A percentile compares a stretch with the other conserved stretches of the same genome.
Evolutionary conservation across 352 stramenopile genomes (phyloP).

Genomic region (Plasmopara muralis): DNA sequence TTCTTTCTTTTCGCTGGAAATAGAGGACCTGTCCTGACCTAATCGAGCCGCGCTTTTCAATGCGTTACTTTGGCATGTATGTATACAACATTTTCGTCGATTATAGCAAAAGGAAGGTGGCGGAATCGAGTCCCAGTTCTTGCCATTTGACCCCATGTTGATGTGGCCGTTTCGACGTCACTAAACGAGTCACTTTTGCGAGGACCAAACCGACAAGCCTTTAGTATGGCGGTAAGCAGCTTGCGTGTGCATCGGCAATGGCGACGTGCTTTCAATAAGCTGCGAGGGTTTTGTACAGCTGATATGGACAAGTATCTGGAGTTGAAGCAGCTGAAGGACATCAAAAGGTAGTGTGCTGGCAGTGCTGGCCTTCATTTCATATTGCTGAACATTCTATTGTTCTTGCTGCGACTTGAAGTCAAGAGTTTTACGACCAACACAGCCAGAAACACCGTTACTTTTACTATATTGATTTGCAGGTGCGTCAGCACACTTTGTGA

Average conservation of each 20-base stretch:
- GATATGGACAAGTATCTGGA: conserved; percentile 73
- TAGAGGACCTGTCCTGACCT: conserved; percentile 1
- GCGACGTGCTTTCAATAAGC: conserved; percentile 7
- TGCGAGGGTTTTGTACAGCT: conserved; percentile 21
- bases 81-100: neutral
- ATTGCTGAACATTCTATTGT: neutral
- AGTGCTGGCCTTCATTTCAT: neutral
- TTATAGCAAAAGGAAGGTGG: conserved; percentile 2
- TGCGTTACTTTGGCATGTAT: neutral
- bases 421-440: conserved; percentile 71
- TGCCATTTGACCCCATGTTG: conserved; percentile 16
- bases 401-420: conserved; percentile 19
- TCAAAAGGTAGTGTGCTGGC: conserved; percentile 50
- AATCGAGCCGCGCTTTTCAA: conserved; percentile 3
- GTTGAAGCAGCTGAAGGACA: conserved; percentile 67
- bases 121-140: conserved; percentile 12
- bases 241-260: conserved; percentile 7
- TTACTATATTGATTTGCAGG: conserved; percentile 81
- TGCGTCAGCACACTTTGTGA: conserved; percentile 5
- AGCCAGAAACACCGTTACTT: conserved; percentile 61
- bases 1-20: neutral
- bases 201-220: neutral
- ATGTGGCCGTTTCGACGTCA: conserved; percentile 15
- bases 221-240: conserved; percentile 1
- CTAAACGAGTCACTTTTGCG: conserved; percentile 3